Conservation (phyloP, 2,329 filamentous ascomycete species). For the Alternaria incomplexa region DNA sequence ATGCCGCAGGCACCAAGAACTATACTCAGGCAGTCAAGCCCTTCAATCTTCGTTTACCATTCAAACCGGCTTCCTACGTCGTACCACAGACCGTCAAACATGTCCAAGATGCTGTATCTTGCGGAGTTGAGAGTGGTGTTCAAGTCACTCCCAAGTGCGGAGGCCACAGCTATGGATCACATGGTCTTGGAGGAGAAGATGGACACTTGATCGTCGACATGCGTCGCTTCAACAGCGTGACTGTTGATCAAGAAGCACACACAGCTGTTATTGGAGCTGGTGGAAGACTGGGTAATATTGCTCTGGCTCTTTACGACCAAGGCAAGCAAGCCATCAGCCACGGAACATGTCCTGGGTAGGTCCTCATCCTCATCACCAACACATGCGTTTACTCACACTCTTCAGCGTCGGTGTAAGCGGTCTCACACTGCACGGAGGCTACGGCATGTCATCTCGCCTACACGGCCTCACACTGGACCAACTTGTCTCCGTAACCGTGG, state of each 20-base stretch:
- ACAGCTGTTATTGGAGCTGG: conserved; percentile 56
- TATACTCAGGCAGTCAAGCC: conserved; percentile 37
- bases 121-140: conserved; percentile 56
- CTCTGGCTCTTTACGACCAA: conserved; percentile 34
- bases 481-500: conserved; percentile 32
- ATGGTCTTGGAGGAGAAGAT: conserved; percentile 55
- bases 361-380: neutral
- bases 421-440: conserved; percentile 35
- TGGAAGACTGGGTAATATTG: conserved; percentile 50
- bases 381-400: neutral
- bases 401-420: conserved; percentile 37
- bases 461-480: conserved; percentile 37
- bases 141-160: conserved; percentile 66
- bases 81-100: conserved; percentile 59
- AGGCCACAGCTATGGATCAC: conserved; percentile 65
- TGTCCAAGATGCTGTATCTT: conserved; percentile 62
- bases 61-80: conserved; percentile 61
- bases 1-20: conserved; percentile 27
- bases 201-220: conserved; percentile 57
- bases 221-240: conserved; percentile 52
- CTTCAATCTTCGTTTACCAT: conserved; percentile 37
- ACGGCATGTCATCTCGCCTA: conserved; percentile 31
- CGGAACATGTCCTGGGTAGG: conserved; percentile 59
- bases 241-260: conserved; percentile 46
- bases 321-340: conserved; percentile 53